Evolutionary conservation across 192 early-diverging fungal species (phyloP), one percentile per base, ranked within the genome.

Genomic region (Pilaira anomala): DNA sequence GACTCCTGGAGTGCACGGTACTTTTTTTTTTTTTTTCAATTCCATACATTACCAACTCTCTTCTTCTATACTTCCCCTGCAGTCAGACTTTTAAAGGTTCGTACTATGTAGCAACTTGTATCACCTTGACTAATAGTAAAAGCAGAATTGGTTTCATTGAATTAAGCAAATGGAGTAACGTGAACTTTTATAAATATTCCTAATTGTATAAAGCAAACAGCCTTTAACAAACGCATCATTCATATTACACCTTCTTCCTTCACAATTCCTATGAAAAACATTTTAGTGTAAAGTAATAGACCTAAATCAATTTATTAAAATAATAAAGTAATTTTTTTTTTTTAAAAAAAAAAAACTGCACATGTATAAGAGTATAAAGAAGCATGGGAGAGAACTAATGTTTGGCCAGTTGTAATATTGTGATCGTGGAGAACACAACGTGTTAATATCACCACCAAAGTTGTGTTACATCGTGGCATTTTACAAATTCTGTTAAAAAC

Each of bases 221-320:
- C 71, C 29, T 73, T 61, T n/a, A 52, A 63, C 71, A 65, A 73
- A 14, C 71, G 66, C 65, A 67, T 67, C n/a, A n/a, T n/a, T n/a
- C n/a, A n/a, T n/a, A n/a, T n/a, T n/a, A n/a, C n/a, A n/a, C n/a
- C n/a, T n/a, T n/a, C n/a, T n/a, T n/a, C n/a, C n/a, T n/a, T n/a
- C n/a, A n/a, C n/a, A n/a, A n/a, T n/a, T n/a, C n/a, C n/a, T n/a
- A n/a, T n/a, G n/a, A n/a, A n/a, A n/a, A n/a, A n/a, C n/a, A n/a
- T n/a, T n/a, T n/a, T n/a, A n/a, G n/a, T n/a, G n/a, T n/a, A n/a
- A n/a, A n/a, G n/a, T n/a, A n/a, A n/a, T n/a, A n/a, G n/a, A n/a
- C n/a, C n/a, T n/a, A n/a, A n/a, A n/a, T n/a, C n/a, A n/a, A n/a
- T n/a, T n/a, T n/a, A n/a, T n/a, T n/a, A n/a, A n/a, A n/a, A n/a